Percentiles rank a stretch among this genome's conserved stretches.
These are phyloP conservation scores for Aspergillus sp. DNA, from an alignment of 2,329 filamentous ascomycete genomes.

Conservation along the genomic window DNA sequence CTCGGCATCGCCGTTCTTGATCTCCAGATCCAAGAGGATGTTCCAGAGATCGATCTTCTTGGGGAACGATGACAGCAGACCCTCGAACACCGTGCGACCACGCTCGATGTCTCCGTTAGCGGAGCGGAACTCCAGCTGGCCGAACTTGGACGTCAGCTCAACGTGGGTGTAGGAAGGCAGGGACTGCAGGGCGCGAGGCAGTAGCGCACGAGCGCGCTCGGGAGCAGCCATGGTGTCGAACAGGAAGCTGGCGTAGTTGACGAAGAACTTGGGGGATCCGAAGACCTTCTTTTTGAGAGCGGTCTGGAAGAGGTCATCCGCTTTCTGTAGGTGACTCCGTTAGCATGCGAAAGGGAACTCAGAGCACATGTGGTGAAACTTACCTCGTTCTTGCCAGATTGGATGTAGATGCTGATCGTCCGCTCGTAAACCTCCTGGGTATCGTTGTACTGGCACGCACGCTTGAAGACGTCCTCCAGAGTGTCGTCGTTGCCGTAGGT, in stretches of 20 bases:
- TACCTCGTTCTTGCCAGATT: conserved; percentile 82
- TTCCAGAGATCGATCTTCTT: conserved; percentile 94
- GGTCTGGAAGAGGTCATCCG: conserved; percentile 81
- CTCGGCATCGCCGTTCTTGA: conserved; percentile 60
- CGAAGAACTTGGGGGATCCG: conserved; percentile 77
- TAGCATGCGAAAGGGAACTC: conserved; percentile 16
- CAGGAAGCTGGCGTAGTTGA: conserved; percentile 93
- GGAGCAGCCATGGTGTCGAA: conserved; percentile 71
- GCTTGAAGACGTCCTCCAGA: conserved; percentile 83
- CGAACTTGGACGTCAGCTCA: conserved; percentile 82
- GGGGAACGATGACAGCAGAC: conserved; percentile 77
- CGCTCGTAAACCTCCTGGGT: conserved; percentile 85
- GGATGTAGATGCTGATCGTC: conserved; percentile 91
- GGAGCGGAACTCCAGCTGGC: conserved; percentile 86
- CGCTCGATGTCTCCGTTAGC: conserved; percentile 81
- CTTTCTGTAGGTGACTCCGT: conserved; percentile 62
- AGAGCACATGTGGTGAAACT: conserved; percentile 34
- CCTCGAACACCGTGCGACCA: conserved; percentile 92
- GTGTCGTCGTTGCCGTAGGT: conserved; percentile 82
- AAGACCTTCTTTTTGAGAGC: conserved; percentile 92
- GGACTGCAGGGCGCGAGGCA: conserved; percentile 81
- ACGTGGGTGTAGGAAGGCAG: conserved; percentile 71
- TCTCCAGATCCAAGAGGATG: conserved; percentile 84
- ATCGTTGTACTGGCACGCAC: conserved; percentile 92
- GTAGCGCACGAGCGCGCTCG: conserved; percentile 73